Evolutionary conservation across 1,139 yeast species (phyloP).

Genomic region (Nakaseomyces nivariensis): DNA sequence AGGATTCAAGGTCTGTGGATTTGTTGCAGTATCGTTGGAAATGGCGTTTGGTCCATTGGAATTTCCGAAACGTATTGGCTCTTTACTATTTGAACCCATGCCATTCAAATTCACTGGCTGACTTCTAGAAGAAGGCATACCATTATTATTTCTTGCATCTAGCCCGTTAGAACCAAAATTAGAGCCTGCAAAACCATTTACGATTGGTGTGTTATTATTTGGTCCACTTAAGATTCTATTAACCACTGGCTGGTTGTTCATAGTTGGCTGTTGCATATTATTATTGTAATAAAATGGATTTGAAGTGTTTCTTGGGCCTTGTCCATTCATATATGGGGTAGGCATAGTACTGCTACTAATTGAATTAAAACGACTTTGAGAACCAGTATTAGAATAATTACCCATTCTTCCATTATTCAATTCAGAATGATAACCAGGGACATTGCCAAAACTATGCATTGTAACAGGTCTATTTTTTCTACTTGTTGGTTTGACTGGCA

Average conservation of each 20-base stretch:
- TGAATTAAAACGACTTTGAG: slow-evolving; percentile 11
- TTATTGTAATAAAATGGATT: background rate
- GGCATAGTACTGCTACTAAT: slow-evolving; percentile 10
- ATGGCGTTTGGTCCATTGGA: background rate
- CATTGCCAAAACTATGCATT: slow-evolving; percentile 24
- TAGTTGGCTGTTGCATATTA: background rate
- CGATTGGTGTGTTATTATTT: background rate
- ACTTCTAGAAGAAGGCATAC: background rate
- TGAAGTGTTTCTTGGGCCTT: background rate
- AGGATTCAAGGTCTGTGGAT: background rate
- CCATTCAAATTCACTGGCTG: background rate
- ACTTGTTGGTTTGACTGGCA: slow-evolving; percentile 23
- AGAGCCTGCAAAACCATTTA: background rate
- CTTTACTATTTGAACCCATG: background rate
- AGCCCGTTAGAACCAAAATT: background rate
- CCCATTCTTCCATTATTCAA: slow-evolving; percentile 10
- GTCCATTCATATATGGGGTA: background rate
- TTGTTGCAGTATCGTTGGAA: background rate
- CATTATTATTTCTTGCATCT: background rate
- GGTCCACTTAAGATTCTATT: background rate
- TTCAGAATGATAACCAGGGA: slow-evolving; percentile 19
- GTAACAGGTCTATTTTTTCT: slow-evolving; percentile 27
- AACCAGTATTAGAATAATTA: slow-evolving; percentile 6
- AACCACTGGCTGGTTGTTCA: slow-evolving; percentile 1
- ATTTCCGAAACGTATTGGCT: slow-evolving; percentile 1